A percentile compares a stretch with the other conserved stretches of the same genome.
Conservation (phyloP, 116 monocot genomes). For the Iris pallida region DNA sequence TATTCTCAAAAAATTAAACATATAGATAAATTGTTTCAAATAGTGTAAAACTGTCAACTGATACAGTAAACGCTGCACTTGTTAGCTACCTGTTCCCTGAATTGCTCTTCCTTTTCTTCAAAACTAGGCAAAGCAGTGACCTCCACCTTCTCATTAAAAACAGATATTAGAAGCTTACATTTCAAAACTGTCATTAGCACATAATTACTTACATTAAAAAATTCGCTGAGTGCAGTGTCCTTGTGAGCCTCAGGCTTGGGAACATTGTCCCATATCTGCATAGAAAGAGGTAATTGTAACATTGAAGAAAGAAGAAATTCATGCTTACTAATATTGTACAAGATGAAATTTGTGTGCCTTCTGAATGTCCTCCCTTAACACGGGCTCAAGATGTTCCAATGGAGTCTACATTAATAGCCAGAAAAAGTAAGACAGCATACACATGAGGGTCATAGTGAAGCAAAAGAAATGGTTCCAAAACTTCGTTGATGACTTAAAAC, state of each 20-base stretch:
- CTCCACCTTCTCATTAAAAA: slow-evolving; percentile 49
- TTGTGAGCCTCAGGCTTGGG: slow-evolving; percentile 50
- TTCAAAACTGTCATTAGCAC: background rate
- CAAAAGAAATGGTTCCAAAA: background rate
- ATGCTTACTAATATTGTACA: background rate
- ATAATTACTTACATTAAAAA: slow-evolving; percentile 47
- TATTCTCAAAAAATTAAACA: background rate
- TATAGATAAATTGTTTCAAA: background rate
- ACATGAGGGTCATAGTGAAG: background rate
- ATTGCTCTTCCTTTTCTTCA: slow-evolving; percentile 96
- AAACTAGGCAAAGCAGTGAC: slow-evolving; percentile 81
- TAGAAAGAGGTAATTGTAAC: background rate
- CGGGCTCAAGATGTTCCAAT: slow-evolving; percentile 46
- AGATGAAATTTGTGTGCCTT: slow-evolving; percentile 31
- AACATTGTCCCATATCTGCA: slow-evolving; percentile 73
- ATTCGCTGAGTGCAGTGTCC: slow-evolving; percentile 46
- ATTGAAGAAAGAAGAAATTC: background rate
- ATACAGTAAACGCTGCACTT: background rate
- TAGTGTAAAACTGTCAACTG: too few relatives aligned
- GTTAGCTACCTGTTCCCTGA: slow-evolving; percentile 65
- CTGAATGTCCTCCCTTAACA: slow-evolving; percentile 68
- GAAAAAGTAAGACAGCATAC: background rate
- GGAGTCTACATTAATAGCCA: slow-evolving; percentile 44
- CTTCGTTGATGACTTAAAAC: background rate
- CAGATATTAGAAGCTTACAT: background rate